These are phyloP conservation scores for Colletotrichum costaricense DNA, from an alignment of 2,329 filamentous ascomycete species.

Conservation along the genomic window DNA sequence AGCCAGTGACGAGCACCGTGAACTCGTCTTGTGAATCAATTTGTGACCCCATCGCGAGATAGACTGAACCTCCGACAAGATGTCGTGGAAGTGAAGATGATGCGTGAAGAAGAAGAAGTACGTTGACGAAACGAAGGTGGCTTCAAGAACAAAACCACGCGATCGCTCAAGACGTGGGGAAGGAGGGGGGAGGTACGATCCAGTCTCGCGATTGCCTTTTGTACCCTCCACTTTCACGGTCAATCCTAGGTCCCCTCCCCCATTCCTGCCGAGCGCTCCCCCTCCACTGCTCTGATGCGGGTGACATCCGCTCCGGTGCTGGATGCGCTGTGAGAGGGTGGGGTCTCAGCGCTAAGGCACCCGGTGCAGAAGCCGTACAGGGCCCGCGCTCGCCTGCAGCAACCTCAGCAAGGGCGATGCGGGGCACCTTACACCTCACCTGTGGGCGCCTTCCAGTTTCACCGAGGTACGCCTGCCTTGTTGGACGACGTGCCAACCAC, in stretches of 20 bases:
- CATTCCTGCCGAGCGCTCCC: background rate
- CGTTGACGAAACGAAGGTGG: background rate
- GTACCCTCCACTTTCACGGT: background rate
- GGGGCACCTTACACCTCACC: background rate
- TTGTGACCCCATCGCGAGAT: slow-evolving; percentile 48
- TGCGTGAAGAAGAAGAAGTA: background rate
- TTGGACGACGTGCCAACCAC: background rate
- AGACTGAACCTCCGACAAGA: background rate
- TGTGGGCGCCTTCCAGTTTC: background rate
- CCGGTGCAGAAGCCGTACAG: background rate
- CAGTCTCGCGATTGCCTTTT: background rate
- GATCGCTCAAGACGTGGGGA: background rate
- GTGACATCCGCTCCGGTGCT: background rate
- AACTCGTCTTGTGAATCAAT: slow-evolving; percentile 58
- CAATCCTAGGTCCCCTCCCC: background rate
- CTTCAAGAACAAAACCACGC: background rate
- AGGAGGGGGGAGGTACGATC: background rate
- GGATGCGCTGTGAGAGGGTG: background rate
- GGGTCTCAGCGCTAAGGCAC: slow-evolving; percentile 3
- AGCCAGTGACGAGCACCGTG: slow-evolving; percentile 71
- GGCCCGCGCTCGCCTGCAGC: background rate
- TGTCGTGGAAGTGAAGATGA: background rate
- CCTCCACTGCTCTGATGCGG: background rate
- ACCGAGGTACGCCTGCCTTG: background rate
- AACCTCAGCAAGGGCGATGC: background rate